These are phyloP conservation scores for Huntiella savannae DNA, from an alignment of 2,329 filamentous ascomycete genomes.

Conservation along the genomic window DNA sequence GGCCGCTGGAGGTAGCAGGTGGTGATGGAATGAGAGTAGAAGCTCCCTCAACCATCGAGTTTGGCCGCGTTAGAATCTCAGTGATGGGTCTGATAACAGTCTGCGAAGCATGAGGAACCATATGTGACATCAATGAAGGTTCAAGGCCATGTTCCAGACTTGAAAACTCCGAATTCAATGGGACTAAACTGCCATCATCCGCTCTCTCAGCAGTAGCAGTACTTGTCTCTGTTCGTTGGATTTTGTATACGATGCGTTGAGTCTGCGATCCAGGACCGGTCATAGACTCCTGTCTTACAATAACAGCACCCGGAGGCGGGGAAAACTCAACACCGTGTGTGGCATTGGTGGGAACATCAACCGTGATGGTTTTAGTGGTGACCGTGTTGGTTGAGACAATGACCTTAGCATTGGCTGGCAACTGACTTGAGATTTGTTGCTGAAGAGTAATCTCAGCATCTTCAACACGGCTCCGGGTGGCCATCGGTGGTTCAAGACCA, in stretches of 20 bases:
- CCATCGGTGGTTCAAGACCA: conserved; percentile 1
- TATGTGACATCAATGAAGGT: conserved; percentile 1
- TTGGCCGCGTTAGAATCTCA: conserved; percentile 4
- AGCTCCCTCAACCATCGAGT: background rate
- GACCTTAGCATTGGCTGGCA: conserved; percentile 37
- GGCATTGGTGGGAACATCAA: conserved; percentile 33
- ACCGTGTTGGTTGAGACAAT: conserved; percentile 39
- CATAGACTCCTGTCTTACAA: conserved; percentile 29
- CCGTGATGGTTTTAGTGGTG: conserved; percentile 44
- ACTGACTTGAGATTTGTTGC: conserved; percentile 33
- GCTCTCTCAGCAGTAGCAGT: conserved; percentile 21
- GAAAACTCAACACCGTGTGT: conserved; percentile 25
- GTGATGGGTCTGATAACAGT: conserved; percentile 8
- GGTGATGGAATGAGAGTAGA: conserved; percentile 6
- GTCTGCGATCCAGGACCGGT: conserved; percentile 9
- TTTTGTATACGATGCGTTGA: conserved; percentile 37
- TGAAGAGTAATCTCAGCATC: conserved; percentile 23
- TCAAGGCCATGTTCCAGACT: conserved; percentile 9
- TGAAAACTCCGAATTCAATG: background rate
- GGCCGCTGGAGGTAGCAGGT: background rate
- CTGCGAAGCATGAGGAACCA: background rate
- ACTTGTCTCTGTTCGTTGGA: conserved; percentile 32
- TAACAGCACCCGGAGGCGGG: conserved; percentile 38
- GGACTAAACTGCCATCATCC: conserved; percentile 15
- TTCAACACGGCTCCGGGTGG: conserved; percentile 7